phyloP scores from a whole-genome alignment of 495 filamentous ascomycete genomes.

The Lasiosphaeria miniovina region DNA sequence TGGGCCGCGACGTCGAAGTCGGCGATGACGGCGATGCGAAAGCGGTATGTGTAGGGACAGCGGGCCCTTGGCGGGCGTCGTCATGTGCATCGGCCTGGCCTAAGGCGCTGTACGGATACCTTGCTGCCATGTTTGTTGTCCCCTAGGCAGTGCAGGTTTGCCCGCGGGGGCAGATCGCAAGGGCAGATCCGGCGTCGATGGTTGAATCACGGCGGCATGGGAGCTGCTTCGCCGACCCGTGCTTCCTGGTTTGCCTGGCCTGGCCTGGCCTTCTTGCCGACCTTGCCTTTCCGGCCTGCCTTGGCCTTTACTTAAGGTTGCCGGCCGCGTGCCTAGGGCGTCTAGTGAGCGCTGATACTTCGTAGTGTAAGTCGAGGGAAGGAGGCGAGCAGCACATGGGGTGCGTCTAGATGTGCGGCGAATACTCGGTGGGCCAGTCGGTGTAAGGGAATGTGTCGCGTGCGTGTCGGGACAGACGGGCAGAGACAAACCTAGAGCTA shows the following conservation, averaged over 20 bases:
- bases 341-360: too few relatives aligned
- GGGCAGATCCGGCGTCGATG: not conserved
- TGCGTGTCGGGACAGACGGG: too few relatives aligned
- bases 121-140: constrained; percentile 30
- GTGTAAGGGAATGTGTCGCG: too few relatives aligned
- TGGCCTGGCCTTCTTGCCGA: constrained; percentile 2
- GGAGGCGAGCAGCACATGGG: too few relatives aligned
- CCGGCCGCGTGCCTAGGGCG: not conserved
- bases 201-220: constrained; percentile 14
- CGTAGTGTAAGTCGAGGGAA: too few relatives aligned
- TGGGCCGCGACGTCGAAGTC: constrained; percentile 14
- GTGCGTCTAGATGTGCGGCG: too few relatives aligned
- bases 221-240: not conserved
- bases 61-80: constrained; percentile 19
- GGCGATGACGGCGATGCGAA: constrained; percentile 19
- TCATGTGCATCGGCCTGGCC: constrained; percentile 27
- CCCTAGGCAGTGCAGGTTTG: not conserved
- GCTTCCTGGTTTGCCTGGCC: not conserved
- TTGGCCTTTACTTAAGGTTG: not conserved
- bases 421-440: too few relatives aligned
- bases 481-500: too few relatives aligned
- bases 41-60: not conserved
- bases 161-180: not conserved
- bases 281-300: not conserved
- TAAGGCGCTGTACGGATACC: constrained; percentile 26